Evolutionary conservation across 1,139 yeast genomes (phyloP).

Genomic region (Entelexis sorbosivorans): DNA sequence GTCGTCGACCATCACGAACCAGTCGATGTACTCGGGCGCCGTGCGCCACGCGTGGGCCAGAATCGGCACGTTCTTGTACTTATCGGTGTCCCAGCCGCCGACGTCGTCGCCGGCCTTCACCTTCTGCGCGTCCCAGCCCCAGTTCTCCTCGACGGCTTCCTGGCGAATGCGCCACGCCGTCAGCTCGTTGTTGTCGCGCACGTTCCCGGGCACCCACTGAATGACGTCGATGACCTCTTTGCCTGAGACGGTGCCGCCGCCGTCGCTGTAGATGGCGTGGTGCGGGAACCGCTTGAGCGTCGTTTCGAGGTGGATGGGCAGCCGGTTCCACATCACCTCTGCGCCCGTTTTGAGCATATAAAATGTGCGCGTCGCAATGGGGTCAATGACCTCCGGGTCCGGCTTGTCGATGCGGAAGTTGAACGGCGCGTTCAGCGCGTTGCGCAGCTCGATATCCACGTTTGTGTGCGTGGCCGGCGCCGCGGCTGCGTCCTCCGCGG

Average conservation of each 20-base stretch:
- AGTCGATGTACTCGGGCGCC: constrained; percentile 20
- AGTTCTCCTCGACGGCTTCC: constrained; percentile 8
- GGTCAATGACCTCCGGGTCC: neutral
- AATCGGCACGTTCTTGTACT: constrained; percentile 21
- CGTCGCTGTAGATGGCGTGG: constrained; percentile 31
- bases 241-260: constrained; percentile 28
- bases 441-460: neutral
- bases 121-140: constrained; percentile 12
- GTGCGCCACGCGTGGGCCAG: constrained; percentile 18
- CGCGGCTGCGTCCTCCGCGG: neutral
- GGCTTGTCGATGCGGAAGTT: constrained; percentile 1
- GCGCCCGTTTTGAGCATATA: constrained; percentile 6
- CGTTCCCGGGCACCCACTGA: constrained; percentile 22
- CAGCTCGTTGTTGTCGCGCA: neutral
- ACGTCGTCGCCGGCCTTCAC: constrained; percentile 7
- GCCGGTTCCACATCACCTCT: constrained; percentile 10
- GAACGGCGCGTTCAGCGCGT: constrained; percentile 8
- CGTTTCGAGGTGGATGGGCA: constrained; percentile 30
- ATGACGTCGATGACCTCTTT: constrained; percentile 30
- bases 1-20: constrained; percentile 27
- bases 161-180: constrained; percentile 11
- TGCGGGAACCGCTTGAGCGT: constrained; percentile 29
- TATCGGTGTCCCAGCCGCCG: constrained; percentile 16
- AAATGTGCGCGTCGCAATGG: neutral
- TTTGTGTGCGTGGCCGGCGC: neutral